Conservation (phyloP, 768 basidiomycete species). For the Termitomyces sp. region DNA sequence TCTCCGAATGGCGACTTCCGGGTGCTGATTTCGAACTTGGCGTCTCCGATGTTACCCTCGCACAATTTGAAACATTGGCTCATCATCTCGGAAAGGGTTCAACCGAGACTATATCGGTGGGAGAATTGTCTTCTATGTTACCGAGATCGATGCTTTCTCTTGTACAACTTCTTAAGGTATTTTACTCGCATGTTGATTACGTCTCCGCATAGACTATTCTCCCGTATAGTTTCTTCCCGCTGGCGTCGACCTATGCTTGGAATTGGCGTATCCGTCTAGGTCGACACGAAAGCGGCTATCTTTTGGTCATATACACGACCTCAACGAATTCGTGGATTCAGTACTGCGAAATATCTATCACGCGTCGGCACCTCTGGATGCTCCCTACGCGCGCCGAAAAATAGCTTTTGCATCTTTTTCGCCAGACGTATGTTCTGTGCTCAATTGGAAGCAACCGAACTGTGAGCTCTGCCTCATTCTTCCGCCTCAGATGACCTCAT, state of each 20-base stretch:
- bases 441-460: conserved; percentile 99
- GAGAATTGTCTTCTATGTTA: conserved; percentile 43
- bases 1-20: conserved; percentile 70
- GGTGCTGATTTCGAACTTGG: conserved; percentile 67
- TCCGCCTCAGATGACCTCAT: neutral
- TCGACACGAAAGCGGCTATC: conserved; percentile 36
- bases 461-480: conserved; percentile 46
- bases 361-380: conserved; percentile 47
- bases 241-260: conserved; percentile 72
- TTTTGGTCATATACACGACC: conserved; percentile 51
- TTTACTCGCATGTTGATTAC: neutral
- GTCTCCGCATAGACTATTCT: neutral
- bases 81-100: conserved; percentile 41
- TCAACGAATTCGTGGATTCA: conserved; percentile 81
- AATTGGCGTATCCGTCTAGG: conserved; percentile 71
- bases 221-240: conserved; percentile 48
- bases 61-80: conserved; percentile 74
- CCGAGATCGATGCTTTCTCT: conserved; percentile 65
- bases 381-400: conserved; percentile 56
- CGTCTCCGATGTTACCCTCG: conserved; percentile 78
- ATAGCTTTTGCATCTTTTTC: conserved; percentile 92
- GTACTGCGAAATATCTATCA: conserved; percentile 82
- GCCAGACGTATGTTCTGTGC: conserved; percentile 80
- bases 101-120: conserved; percentile 16
- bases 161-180: conserved; percentile 68